Conservation (phyloP, 192 early-diverging fungal species). For the Backusella circina region DNA sequence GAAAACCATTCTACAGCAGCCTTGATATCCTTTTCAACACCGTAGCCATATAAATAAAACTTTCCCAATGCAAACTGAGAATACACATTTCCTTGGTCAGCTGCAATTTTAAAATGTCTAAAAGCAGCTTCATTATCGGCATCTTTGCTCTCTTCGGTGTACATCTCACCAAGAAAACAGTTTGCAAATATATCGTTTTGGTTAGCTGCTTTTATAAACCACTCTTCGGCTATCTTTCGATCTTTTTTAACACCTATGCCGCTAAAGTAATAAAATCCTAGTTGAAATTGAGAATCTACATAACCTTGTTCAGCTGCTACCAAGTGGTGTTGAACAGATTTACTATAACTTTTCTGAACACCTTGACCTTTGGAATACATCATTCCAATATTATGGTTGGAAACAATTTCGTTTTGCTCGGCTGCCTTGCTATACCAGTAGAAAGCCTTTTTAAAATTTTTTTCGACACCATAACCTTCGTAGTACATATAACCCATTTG, state of each 20-base stretch:
- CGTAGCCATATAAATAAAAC: slow-evolving; percentile 6
- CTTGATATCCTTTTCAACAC: background rate
- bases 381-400: slow-evolving; percentile 79
- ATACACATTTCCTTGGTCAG: too few relatives aligned
- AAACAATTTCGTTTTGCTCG: slow-evolving; percentile 68
- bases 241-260: slow-evolving; percentile 37
- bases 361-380: slow-evolving; percentile 76
- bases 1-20: too few relatives aligned
- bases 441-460: slow-evolving; percentile 54
- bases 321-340: slow-evolving; percentile 56
- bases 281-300: slow-evolving; percentile 48
- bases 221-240: too few relatives aligned
- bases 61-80: background rate
- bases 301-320: slow-evolving; percentile 60
- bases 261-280: slow-evolving; percentile 44
- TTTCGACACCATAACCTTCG: slow-evolving; percentile 65
- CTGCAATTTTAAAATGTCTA: too few relatives aligned
- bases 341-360: slow-evolving; percentile 45
- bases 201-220: too few relatives aligned
- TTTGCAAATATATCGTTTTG: too few relatives aligned
- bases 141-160: too few relatives aligned
- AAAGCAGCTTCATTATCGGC: too few relatives aligned
- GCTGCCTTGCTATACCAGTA: slow-evolving; percentile 66
- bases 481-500: slow-evolving; percentile 84
- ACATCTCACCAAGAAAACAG: too few relatives aligned